Percentiles rank a stretch among this genome's conserved stretches.
phyloP scores from a whole-genome alignment of 2,329 filamentous ascomycete genomes.

The Hymenoscyphus fructigenus region DNA sequence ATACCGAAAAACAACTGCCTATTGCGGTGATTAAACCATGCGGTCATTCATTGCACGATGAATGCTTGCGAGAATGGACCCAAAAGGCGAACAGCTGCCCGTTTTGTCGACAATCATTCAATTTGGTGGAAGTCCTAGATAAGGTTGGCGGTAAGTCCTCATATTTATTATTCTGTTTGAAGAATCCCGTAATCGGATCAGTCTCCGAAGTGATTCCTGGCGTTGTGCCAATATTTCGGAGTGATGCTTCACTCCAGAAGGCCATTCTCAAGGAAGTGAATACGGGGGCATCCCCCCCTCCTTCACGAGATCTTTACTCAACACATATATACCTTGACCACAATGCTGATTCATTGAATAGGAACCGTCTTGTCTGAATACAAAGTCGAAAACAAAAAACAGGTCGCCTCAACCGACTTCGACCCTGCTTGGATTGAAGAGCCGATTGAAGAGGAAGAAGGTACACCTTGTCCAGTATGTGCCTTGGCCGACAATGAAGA shows the following conservation, averaged over 20 bases:
- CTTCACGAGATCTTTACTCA: background rate
- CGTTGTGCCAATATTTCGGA: background rate
- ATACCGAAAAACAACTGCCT: slow-evolving; percentile 21
- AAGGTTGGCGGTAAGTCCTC: slow-evolving; percentile 70
- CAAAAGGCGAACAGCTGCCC: slow-evolving; percentile 97
- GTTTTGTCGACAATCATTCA: slow-evolving; percentile 90
- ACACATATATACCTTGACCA: background rate
- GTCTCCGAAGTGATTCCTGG: background rate
- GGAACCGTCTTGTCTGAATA: slow-evolving; percentile 58
- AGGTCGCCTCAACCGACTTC: slow-evolving; percentile 75
- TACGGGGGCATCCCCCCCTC: background rate
- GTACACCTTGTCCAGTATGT: slow-evolving; percentile 80
- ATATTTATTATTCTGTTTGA: slow-evolving; percentile 9
- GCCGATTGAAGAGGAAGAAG: slow-evolving; percentile 69
- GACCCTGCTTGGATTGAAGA: slow-evolving; percentile 77
- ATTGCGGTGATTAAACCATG: slow-evolving; percentile 70
- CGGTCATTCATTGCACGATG: slow-evolving; percentile 88
- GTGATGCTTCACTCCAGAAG: background rate
- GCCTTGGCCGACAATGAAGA: slow-evolving; percentile 78
- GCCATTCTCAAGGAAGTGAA: background rate
- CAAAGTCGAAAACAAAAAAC: slow-evolving; percentile 76
- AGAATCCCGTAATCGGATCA: background rate
- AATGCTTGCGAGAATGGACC: slow-evolving; percentile 90
- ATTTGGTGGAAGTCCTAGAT: slow-evolving; percentile 81
- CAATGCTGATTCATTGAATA: slow-evolving; percentile 34